Percentiles rank a stretch among this genome's conserved stretches.
phyloP scores from a whole-genome alignment of 495 filamentous ascomycete species.

The Hypomontagnella submonticulosa region DNA sequence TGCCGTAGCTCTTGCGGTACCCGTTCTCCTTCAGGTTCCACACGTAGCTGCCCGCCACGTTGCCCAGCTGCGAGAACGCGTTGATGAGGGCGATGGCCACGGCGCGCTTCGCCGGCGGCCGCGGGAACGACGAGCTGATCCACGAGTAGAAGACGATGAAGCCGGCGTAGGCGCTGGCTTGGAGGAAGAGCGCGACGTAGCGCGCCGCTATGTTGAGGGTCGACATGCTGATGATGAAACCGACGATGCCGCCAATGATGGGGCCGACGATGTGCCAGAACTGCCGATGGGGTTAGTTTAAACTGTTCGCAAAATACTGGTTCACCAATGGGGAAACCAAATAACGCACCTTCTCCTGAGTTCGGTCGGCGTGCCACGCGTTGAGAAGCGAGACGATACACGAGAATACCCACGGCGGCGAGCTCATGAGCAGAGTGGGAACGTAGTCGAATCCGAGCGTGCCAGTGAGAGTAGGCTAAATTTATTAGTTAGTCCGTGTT shows the following conservation, averaged over 20 bases:
- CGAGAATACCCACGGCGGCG: conserved; percentile 76
- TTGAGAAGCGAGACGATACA: conserved; percentile 76
- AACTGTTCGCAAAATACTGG: neutral
- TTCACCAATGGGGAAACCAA: neutral
- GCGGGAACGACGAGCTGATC: conserved; percentile 78
- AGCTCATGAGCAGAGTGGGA: conserved; percentile 76
- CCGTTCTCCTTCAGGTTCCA: conserved; percentile 64
- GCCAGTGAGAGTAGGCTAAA: conserved; percentile 80
- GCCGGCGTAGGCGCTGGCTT: conserved; percentile 67
- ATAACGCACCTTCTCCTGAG: conserved; percentile 65
- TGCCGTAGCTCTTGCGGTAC: conserved; percentile 57
- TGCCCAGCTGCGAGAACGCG: conserved; percentile 75
- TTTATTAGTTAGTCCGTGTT: conserved; percentile 66
- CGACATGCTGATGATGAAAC: conserved; percentile 77
- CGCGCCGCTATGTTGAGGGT: conserved; percentile 72
- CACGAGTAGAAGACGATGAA: conserved; percentile 81
- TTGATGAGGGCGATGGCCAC: conserved; percentile 83
- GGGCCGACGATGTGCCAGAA: conserved; percentile 79
- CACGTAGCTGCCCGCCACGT: conserved; percentile 80
- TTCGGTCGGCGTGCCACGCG: conserved; percentile 79
- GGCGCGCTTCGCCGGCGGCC: conserved; percentile 81
- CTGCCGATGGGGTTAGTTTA: conserved; percentile 41
- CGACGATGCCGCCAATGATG: conserved; percentile 71
- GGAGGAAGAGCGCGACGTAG: conserved; percentile 82
- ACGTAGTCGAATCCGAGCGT: conserved; percentile 77